Evolutionary conservation across 106 monocot genomes (phyloP), one percentile per base, ranked within the genome.

Genomic region (Platanthera guangdongensis): DNA sequence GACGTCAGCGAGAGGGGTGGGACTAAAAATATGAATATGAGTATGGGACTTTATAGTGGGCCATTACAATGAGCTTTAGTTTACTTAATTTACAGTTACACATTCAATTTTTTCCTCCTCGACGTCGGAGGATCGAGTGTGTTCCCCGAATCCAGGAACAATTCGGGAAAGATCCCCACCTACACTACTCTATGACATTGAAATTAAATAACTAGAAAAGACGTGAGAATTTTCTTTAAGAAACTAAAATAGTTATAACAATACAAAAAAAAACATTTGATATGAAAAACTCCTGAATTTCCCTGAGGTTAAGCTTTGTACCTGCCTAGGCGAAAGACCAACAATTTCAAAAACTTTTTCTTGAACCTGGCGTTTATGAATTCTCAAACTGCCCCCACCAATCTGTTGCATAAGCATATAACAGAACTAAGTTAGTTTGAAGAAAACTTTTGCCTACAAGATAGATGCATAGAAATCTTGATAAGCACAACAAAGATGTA

Each of bases 351-450:
- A 79, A 83, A 99, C 90, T 80, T 90, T 99, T 80, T 99, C 94
- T 82, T 99, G 99, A 80, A 99, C 81, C 76, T 88, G 90, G 68
- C 94, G 88, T 59, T 94, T 99, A 80, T 94, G 88, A 65, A 88
- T 99, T 87, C 99, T 94, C 88, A 99, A 85, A 78, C 94, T 99
- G 50, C 99, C 99, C 16, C 99, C 94, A 49, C 99, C 99, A 84
- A 99, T 94, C 99, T 99, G 85, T 63, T 76, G 51, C 45, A 84
- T 57, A 47, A 70, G 47, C 47, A 70, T 46, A 70, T 48, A 47
- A 47, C 13, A 70, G 25, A 15, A 67, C 67, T 48, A 32, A 10
- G 18, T 48, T 48, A 70, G 47, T 70, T 0, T 70, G 47, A 48
- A 16, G 2, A 6, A 39, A 47, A 16, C 46, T 47, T 47, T 6